Conservation (phyloP, 495 filamentous ascomycete species). For the Physcia stellaris region DNA sequence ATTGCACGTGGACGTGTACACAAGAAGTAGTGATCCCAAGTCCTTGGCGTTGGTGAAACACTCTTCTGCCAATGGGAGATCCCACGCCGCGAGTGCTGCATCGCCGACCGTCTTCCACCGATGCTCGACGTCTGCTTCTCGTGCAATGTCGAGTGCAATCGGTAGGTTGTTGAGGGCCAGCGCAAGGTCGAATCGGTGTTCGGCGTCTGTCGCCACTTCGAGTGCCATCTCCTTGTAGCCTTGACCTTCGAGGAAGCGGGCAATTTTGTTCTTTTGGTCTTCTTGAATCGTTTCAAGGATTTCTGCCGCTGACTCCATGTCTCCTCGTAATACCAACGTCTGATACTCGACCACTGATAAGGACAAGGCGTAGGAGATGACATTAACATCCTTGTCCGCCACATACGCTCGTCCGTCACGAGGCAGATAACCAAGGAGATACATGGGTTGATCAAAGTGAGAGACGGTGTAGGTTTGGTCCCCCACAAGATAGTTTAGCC, state of each 20-base stretch:
- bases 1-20: conserved; percentile 73
- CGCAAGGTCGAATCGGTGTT: conserved; percentile 93
- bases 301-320: conserved; percentile 83
- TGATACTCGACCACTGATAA: conserved; percentile 95
- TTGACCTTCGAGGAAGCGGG: conserved; percentile 94
- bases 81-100: conserved; percentile 74
- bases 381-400: conserved; percentile 84
- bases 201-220: conserved; percentile 87
- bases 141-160: conserved; percentile 73
- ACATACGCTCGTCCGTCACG: conserved; percentile 88
- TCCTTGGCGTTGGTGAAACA: conserved; percentile 87
- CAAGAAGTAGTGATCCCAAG: conserved; percentile 71
- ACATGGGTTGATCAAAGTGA: conserved; percentile 91
- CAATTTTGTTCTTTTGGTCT: conserved; percentile 93
- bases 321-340: conserved; percentile 86
- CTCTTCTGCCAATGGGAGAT: conserved; percentile 75
- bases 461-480: conserved; percentile 98
- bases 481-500: conserved; percentile 93
- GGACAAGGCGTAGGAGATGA: conserved; percentile 82
- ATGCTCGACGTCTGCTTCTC: conserved; percentile 75
- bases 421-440: conserved; percentile 87
- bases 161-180: conserved; percentile 70
- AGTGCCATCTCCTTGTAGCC: conserved; percentile 91
- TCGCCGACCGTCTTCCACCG: conserved; percentile 97
- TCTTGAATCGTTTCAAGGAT: conserved; percentile 68